Base-by-base conservation (phyloP, 108 stramenopile species). In the Cyclotella cryptica region DNA sequence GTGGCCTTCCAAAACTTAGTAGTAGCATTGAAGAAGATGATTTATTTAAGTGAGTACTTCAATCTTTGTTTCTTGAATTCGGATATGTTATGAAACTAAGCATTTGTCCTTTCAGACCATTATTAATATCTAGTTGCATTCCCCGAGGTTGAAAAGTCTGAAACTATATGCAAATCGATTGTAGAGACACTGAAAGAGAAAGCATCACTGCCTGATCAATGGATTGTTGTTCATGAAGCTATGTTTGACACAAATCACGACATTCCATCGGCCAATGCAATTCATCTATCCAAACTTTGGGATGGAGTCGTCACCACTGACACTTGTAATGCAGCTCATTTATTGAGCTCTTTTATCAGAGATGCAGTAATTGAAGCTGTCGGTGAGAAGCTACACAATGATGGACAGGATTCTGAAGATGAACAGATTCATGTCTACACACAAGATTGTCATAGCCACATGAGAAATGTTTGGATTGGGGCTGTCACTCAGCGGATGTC, bases 1-100 rank as follows among this genome's bases (percentile, higher is more conserved):
- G 46, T 69, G 12, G 41, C 68, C 11, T 69, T 69, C 21, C 68
- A 69, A 51, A 69, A 69, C 46, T 35, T 69, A 40, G 46, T 69
- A 29, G 13, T 51, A 51, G 46, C 8, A 10, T 55, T 26, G 47
- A 52, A 52, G 28, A 69, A 21, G 52, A 54, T 52, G 68, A 52
- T 17, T 1, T 51, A 14, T 69, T 69, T 51, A 51, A 14, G 45
- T 51, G 46, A 69, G 45, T 55, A n/a, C 29, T 51, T 35, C 14
- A 17, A 15, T 55, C 41, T 30, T 8, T 8, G 30, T 62, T n/a
- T 22, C 22, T 21, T 35, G 35, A 35, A 35, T 35, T 35, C 35
- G 9, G 1, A 49, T 49, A 49, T 49, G 15, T 49, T 49, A 49
- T 26, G 28, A 13, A 29, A 58, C 26, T 58, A 26, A 58, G 6